phyloP scores from a whole-genome alignment of 2,329 filamentous ascomycete genomes.

The Microdochium trichocladiopsis region DNA sequence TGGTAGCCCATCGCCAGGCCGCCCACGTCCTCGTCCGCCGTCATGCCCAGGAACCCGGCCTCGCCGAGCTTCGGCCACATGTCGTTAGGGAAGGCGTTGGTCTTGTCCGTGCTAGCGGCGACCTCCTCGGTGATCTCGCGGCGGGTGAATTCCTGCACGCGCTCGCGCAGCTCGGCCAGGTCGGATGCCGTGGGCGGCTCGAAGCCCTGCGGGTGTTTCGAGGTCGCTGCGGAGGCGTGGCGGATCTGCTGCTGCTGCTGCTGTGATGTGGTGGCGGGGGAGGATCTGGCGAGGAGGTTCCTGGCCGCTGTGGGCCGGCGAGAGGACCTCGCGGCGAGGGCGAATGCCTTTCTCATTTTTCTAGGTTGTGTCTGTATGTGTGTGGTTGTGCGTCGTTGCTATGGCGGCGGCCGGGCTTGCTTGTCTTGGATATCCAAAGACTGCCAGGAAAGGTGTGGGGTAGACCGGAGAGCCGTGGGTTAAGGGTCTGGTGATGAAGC shows the following conservation, averaged over 20 bases:
- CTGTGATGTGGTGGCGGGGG: constrained; percentile 30
- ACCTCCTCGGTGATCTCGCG: constrained; percentile 82
- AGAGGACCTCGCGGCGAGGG: not conserved
- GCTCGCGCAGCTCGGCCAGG: constrained; percentile 71
- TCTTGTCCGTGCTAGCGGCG: constrained; percentile 73
- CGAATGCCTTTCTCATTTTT: not conserved
- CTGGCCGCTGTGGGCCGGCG: constrained; percentile 5
- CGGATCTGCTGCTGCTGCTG: too few relatives aligned
- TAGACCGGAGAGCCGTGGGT: too few relatives aligned
- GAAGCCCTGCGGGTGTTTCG: constrained; percentile 57
- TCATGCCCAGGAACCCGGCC: constrained; percentile 87
- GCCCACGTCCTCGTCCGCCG: constrained; percentile 86
- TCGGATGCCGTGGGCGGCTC: constrained; percentile 63
- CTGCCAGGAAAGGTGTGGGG: too few relatives aligned
- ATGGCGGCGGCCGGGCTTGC: too few relatives aligned
- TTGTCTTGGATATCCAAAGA: too few relatives aligned
- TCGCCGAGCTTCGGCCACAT: constrained; percentile 95
- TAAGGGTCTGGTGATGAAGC: too few relatives aligned
- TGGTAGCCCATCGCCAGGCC: constrained; percentile 92
- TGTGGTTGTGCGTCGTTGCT: too few relatives aligned
- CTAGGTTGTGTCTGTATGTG: too few relatives aligned
- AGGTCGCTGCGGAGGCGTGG: constrained; percentile 41
- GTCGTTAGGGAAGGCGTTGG: constrained; percentile 79
- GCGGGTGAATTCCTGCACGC: constrained; percentile 82
- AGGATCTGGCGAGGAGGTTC: constrained; percentile 21